Evolutionary conservation across 805 yeast genomes (phyloP).

Genomic region (Yamadazyma takamatsuzukensis): DNA sequence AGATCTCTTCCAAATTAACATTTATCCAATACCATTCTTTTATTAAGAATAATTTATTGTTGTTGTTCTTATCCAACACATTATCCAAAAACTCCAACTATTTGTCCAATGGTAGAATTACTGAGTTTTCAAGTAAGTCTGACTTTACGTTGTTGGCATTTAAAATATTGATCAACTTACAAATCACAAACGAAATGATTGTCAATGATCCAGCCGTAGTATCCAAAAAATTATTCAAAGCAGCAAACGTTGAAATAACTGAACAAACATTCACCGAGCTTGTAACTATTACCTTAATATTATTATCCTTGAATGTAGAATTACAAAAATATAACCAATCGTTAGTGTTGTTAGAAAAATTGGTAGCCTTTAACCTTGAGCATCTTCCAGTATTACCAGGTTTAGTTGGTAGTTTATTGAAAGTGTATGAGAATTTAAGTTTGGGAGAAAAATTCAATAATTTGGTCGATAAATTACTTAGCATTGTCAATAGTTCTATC

Average conservation of each 20-base stretch:
- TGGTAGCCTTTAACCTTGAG: slow-evolving; percentile 13
- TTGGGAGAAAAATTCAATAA: slow-evolving; percentile 26
- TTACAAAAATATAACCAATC: slow-evolving; percentile 26
- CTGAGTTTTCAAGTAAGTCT: slow-evolving; percentile 18
- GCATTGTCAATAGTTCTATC: slow-evolving; percentile 10
- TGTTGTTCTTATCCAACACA: slow-evolving; percentile 40
- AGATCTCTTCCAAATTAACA: slow-evolving; percentile 24
- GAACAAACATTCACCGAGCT: slow-evolving; percentile 12
- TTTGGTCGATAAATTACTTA: slow-evolving; percentile 15
- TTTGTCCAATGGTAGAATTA: slow-evolving; percentile 13
- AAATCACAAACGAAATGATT: slow-evolving; percentile 25
- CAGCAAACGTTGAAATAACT: slow-evolving; percentile 8
- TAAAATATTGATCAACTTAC: slow-evolving; percentile 26
- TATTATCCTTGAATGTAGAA: slow-evolving; percentile 22
- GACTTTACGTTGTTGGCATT: slow-evolving; percentile 30
- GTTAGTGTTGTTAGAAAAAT: slow-evolving; percentile 30
- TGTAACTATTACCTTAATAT: slow-evolving; percentile 25
- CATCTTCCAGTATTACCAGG: slow-evolving; percentile 41
- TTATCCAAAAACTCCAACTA: slow-evolving; percentile 22
- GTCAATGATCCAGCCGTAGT: slow-evolving; percentile 12
- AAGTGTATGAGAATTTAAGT: slow-evolving; percentile 47
- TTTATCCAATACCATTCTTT: slow-evolving; percentile 39
- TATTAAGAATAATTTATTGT: slow-evolving; percentile 41
- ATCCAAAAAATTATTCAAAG: slow-evolving; percentile 20
- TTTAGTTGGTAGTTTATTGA: slow-evolving; percentile 46